A percentile compares a stretch with the other conserved stretches of the same genome.
Evolutionary conservation across 176 grass and related monocot genomes (phyloP).

Genomic region (Triticum dicoccoides): DNA sequence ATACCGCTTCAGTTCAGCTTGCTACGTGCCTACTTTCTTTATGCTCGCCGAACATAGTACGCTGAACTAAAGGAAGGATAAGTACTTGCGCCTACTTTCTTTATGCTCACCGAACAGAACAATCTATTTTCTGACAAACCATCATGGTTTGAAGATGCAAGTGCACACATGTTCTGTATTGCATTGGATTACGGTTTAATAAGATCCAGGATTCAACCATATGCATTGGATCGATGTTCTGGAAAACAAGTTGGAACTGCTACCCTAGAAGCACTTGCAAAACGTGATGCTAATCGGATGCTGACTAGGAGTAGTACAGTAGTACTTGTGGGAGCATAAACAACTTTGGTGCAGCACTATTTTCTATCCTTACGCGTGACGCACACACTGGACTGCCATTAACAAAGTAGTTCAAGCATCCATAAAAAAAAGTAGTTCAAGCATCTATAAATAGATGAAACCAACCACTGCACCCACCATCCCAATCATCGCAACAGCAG

Average conservation of each 20-base stretch:
- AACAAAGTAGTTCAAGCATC: neutral
- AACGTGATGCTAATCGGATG: constrained; percentile 15
- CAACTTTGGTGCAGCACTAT: neutral
- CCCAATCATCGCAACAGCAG: neutral
- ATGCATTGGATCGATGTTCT: too few species aligned
- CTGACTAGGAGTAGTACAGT: neutral
- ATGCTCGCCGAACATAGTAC: too few species aligned
- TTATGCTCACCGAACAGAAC: neutral
- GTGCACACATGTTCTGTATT: constrained; percentile 11
- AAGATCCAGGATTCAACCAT: too few species aligned
- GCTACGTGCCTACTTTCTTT: too few species aligned
- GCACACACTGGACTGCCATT: neutral
- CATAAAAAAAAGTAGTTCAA: neutral
- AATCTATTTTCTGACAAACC: neutral
- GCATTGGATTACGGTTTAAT: too few species aligned
- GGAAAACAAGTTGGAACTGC: too few species aligned
- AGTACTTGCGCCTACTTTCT: neutral
- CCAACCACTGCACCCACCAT: neutral
- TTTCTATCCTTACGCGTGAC: constrained; percentile 20
- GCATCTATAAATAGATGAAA: constrained; percentile 7
- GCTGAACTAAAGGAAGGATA: too few species aligned
- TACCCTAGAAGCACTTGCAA: neutral
- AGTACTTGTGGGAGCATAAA: constrained; percentile 20
- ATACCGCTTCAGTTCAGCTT: too few species aligned
- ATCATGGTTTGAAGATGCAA: neutral